Conservation (phyloP, 768 basidiomycete species). For the Nidula microcarpa region DNA sequence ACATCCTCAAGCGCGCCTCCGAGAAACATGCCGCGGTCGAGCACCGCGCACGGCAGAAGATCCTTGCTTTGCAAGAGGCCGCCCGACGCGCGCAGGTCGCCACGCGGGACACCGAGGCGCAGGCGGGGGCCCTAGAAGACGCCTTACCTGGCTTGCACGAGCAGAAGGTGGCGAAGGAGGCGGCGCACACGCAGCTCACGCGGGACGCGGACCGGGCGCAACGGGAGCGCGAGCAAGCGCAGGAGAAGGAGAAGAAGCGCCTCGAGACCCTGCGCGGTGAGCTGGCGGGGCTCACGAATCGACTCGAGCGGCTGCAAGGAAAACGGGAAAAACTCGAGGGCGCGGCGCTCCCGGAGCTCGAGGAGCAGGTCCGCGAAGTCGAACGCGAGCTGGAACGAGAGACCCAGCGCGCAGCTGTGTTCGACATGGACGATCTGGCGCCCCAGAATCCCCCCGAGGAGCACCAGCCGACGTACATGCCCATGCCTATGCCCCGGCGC, state of each 20-base stretch:
- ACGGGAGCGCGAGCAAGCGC: slow-evolving; percentile 41
- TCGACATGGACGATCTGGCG: slow-evolving; percentile 17
- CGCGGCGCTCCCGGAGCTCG: slow-evolving; percentile 58
- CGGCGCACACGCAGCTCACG: slow-evolving; percentile 38
- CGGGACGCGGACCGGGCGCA: slow-evolving; percentile 43
- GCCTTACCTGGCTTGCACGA: slow-evolving; percentile 37
- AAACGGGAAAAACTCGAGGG: slow-evolving; percentile 68
- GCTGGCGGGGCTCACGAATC: slow-evolving; percentile 48
- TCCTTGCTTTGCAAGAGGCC: slow-evolving; percentile 84
- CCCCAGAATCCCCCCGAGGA: neutral
- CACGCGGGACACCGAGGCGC: slow-evolving; percentile 43
- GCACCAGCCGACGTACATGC: slow-evolving; percentile 10
- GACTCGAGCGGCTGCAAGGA: slow-evolving; percentile 62
- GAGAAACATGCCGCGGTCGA: slow-evolving; percentile 78
- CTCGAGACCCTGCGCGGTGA: slow-evolving; percentile 58
- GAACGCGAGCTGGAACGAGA: slow-evolving; percentile 55
- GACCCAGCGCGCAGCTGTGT: slow-evolving; percentile 24
- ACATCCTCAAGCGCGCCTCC: slow-evolving; percentile 75
- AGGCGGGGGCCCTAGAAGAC: slow-evolving; percentile 42
- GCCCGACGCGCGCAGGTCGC: slow-evolving; percentile 71
- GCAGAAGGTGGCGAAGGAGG: slow-evolving; percentile 37
- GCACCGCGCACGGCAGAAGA: slow-evolving; percentile 79
- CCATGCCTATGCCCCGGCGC: slow-evolving; percentile 10
- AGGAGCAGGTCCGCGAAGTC: slow-evolving; percentile 59
- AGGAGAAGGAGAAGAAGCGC: slow-evolving; percentile 42